These are phyloP conservation scores for Lentinula edodes DNA, from an alignment of 768 basidiomycete genomes.

Conservation along the genomic window DNA sequence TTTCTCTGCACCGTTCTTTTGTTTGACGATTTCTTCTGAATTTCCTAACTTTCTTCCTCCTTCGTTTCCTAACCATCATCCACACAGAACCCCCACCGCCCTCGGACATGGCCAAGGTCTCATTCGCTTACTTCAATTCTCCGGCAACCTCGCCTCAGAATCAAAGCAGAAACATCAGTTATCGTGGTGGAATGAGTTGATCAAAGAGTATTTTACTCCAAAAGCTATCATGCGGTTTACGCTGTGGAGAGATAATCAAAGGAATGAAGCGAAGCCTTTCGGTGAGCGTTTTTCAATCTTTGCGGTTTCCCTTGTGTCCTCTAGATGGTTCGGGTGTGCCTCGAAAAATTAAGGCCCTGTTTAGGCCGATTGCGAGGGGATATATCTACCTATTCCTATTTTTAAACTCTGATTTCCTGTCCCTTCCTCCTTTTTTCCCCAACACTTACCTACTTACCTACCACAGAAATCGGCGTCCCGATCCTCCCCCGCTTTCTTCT, in stretches of 20 bases:
- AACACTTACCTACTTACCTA: too few relatives aligned
- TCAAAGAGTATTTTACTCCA: constrained; percentile 66
- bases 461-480: constrained; percentile 68
- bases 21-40: too few relatives aligned
- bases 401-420: too few relatives aligned
- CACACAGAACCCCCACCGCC: constrained; percentile 14
- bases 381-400: too few relatives aligned
- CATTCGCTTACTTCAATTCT: constrained; percentile 63
- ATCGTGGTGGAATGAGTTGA: constrained; percentile 60
- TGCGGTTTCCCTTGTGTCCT: too few relatives aligned
- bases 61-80: background rate
- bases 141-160: constrained; percentile 55
- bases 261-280: constrained; percentile 76
- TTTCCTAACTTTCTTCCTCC: too few relatives aligned
- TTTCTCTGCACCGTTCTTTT: too few relatives aligned
- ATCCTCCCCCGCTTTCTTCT: constrained; percentile 83
- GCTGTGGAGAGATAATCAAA: constrained; percentile 82
- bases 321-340: too few relatives aligned
- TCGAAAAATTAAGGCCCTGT: too few relatives aligned
- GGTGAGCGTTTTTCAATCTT: constrained; percentile 38
- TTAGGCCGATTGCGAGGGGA: too few relatives aligned
- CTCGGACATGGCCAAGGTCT: constrained; percentile 61
- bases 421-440: too few relatives aligned
- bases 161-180: constrained; percentile 57
- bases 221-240: constrained; percentile 74